Evolutionary conservation across 352 stramenopile genomes (phyloP), one percentile per base, ranked within the genome.

Genomic region (Blastocystis sp.): DNA sequence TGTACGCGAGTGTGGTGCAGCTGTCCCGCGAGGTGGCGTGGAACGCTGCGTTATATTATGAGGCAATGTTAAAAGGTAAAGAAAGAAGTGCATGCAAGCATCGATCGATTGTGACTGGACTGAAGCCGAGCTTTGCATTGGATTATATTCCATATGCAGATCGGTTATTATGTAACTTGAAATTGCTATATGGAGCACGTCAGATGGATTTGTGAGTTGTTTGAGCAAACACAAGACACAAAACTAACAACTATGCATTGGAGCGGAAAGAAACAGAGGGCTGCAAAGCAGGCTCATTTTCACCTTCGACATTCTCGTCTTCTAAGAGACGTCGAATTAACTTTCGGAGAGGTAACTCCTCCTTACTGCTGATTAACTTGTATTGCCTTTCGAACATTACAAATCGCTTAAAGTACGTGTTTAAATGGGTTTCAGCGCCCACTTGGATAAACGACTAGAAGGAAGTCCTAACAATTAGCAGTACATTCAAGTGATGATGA

Each of bases 391-490:
- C 96, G 91, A 98, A 98, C 59, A 96, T 95, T 92, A 98, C 97
- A 87, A 98, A 98, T 91, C 98, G 95, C 91, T 98, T 98, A 92
- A 98, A 98, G 90, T 95, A 98, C 76, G 96, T 98, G 92, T 98
- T 98, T 69, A 98, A 93, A 91, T 98, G 95, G 43, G 96, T 95
- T 82, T 97, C 95, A 75, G 96, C 96, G 30, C 95, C 95, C 45
- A 98, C 93, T 76, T 98, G 94, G 90, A 98, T 94, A 69, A 97
- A 98, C 82, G 96, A 93, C 73, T 85, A 43, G 20, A 66, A 11
- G 8, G 50, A 65, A 78, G 9, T 0, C n/a, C n/a, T 8, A 3
- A 8, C 37, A 3, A 55, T n/a, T 6, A 41, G 9, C 3, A n/a
- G 18, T 45, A 85, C 73, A 45, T 85, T 85, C 79, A 98, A 98